Percentiles rank a stretch among this genome's conserved stretches.
phyloP scores from a whole-genome alignment of 805 yeast genomes.

The Candida sakaeoensis region DNA sequence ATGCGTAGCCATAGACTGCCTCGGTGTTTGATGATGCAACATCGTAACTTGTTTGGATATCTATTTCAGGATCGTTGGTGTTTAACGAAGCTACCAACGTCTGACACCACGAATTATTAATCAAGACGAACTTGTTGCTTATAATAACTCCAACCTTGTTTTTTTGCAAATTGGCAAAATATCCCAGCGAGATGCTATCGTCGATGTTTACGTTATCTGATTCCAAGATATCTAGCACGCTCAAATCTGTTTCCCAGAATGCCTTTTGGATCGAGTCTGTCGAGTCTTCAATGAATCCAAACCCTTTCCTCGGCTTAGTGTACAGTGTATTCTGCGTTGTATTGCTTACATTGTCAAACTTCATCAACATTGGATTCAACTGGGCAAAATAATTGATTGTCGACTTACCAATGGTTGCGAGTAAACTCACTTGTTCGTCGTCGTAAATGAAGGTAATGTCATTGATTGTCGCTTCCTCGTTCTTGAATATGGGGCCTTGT shows the following conservation, averaged over 20 bases:
- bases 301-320: constrained; percentile 23
- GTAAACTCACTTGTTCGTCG: constrained; percentile 13
- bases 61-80: not conserved
- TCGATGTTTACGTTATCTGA: constrained; percentile 15
- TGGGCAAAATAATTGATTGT: constrained; percentile 20
- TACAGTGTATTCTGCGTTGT: constrained; percentile 8
- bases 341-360: constrained; percentile 6
- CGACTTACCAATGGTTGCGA: constrained; percentile 12
- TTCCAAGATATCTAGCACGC: constrained; percentile 12
- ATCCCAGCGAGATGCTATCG: not conserved
- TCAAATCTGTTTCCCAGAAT: constrained; percentile 14
- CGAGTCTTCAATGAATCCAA: constrained; percentile 24
- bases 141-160: constrained; percentile 9
- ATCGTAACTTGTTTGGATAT: constrained; percentile 7
- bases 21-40: constrained; percentile 7
- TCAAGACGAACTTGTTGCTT: constrained; percentile 12
- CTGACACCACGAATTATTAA: constrained; percentile 16
- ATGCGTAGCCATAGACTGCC: constrained; percentile 13
- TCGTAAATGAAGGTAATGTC: constrained; percentile 12
- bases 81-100: constrained; percentile 8
- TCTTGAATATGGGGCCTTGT: constrained; percentile 23
- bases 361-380: constrained; percentile 26
- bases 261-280: constrained; percentile 9
- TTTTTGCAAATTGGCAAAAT: constrained; percentile 7
- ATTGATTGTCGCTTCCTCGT: constrained; percentile 3